phyloP scores from a whole-genome alignment of 2,329 filamentous ascomycete species.

The Calonectria hongkongensis region DNA sequence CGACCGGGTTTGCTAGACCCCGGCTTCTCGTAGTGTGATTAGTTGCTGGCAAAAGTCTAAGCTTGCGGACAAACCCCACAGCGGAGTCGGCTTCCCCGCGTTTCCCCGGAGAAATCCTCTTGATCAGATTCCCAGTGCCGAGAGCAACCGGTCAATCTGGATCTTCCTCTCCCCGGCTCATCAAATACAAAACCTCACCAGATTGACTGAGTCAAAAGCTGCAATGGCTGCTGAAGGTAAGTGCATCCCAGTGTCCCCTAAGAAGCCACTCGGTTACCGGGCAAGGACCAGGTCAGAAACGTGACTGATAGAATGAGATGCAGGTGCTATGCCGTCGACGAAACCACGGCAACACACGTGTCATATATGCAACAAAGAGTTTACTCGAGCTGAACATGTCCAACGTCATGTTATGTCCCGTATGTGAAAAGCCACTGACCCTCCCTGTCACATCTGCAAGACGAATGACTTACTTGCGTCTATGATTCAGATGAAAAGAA shows the following conservation, averaged over 20 bases:
- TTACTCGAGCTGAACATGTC: conserved; percentile 2
- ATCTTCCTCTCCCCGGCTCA: not conserved
- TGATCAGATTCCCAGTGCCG: not conserved
- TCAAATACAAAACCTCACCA: not conserved
- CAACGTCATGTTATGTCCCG: conserved; percentile 5
- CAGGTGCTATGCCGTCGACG: not conserved
- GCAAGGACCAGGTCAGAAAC: not conserved
- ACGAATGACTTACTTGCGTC: no score
- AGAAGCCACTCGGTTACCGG: no score
- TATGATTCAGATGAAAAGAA: not conserved
- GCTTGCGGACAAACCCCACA: not conserved
- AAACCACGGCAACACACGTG: not conserved
- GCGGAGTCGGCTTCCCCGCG: not conserved
- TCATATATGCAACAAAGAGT: conserved; percentile 2
- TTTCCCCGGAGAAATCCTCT: not conserved
- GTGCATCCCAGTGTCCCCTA: not conserved
- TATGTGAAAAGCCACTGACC: not conserved
- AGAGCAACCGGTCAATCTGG: not conserved
- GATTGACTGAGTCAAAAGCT: no score
- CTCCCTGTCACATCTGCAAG: no score
- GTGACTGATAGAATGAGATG: not conserved
- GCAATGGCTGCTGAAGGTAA: not conserved
- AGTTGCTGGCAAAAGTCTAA: not conserved
- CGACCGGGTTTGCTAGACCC: not conserved
- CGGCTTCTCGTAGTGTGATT: no score